These are phyloP conservation scores for Fusarium sp. DNA, from an alignment of 2,329 filamentous ascomycete genomes.

Conservation along the genomic window DNA sequence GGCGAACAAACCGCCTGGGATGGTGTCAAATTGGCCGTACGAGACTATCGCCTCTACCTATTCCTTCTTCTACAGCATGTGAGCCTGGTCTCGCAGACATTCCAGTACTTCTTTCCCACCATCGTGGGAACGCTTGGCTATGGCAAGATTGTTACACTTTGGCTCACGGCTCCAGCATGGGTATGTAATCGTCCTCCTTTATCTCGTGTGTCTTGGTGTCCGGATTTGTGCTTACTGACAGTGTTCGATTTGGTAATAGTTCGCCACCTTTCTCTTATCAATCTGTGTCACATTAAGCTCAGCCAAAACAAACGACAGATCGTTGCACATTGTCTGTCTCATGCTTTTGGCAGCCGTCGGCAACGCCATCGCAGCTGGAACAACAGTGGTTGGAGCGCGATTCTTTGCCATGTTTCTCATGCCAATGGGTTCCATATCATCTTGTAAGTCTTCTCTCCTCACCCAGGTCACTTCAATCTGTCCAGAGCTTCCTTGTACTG, in stretches of 20 bases:
- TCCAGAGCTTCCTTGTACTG: background rate
- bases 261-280: conserved; percentile 68
- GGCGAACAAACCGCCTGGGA: conserved; percentile 57
- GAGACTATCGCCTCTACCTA: conserved; percentile 66
- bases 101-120: conserved; percentile 77
- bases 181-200: conserved; percentile 50
- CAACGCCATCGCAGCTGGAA: conserved; percentile 69
- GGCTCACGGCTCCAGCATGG: conserved; percentile 73
- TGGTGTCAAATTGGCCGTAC: conserved; percentile 64
- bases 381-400: conserved; percentile 64
- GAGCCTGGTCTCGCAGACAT: conserved; percentile 68
- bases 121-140: conserved; percentile 75
- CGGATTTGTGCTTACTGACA: background rate
- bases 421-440: conserved; percentile 67
- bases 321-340: conserved; percentile 68
- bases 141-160: conserved; percentile 66
- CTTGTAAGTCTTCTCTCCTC: conserved; percentile 53
- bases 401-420: conserved; percentile 77
- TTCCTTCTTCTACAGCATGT: conserved; percentile 69
- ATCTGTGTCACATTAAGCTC: conserved; percentile 70
- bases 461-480: fast-evolving
- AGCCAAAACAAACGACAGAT: conserved; percentile 68
- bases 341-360: conserved; percentile 68
- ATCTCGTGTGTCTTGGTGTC: background rate
- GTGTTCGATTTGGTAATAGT: conserved; percentile 44